Percentiles rank a stretch among this genome's conserved stretches.
These are phyloP conservation scores for Candida ortonii DNA, from an alignment of 805 yeast species.

Conservation along the genomic window DNA sequence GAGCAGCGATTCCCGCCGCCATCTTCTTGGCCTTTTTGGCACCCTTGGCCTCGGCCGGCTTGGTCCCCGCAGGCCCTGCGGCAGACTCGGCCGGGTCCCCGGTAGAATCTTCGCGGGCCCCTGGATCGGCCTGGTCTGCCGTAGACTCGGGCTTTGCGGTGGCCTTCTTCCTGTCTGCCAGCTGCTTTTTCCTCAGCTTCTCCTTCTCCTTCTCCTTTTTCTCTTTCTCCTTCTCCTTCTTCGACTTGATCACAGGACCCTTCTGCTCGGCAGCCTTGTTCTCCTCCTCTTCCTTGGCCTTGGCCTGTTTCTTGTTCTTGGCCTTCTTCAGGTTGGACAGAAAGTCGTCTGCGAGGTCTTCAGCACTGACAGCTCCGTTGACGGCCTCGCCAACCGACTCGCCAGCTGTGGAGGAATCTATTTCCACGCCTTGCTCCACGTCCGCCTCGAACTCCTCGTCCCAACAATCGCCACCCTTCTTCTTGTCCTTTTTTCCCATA, in stretches of 20 bases:
- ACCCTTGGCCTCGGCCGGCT: conserved; percentile 35
- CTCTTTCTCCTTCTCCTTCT: conserved; percentile 88
- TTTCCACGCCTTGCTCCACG: conserved; percentile 45
- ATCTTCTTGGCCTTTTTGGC: conserved; percentile 58
- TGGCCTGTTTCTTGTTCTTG: conserved; percentile 71
- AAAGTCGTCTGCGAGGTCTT: conserved; percentile 61
- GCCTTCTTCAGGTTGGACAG: conserved; percentile 79
- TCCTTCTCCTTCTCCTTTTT: conserved; percentile 92
- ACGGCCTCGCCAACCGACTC: conserved; percentile 26
- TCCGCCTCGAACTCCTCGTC: conserved; percentile 67
- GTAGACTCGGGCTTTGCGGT: too few species aligned
- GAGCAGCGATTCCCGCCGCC: conserved; percentile 88
- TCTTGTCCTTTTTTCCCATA: conserved; percentile 63
- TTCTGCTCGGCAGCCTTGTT: conserved; percentile 32
- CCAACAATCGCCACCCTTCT: conserved; percentile 74
- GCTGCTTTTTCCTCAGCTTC: conserved; percentile 86
- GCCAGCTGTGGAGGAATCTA: conserved; percentile 28
- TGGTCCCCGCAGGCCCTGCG: conserved; percentile 41
- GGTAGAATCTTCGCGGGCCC: conserved; percentile 13
- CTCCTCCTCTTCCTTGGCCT: conserved; percentile 60
- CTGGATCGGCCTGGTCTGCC: conserved; percentile 14
- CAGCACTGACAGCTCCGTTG: conserved; percentile 38
- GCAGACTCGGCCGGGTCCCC: conserved; percentile 29
- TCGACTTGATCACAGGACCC: conserved; percentile 40
- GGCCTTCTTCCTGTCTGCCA: conserved; percentile 81